Evolutionary conservation across 371 early-diverging fungal genomes (phyloP).

Genomic region (Basidiobolus meristosporus): DNA sequence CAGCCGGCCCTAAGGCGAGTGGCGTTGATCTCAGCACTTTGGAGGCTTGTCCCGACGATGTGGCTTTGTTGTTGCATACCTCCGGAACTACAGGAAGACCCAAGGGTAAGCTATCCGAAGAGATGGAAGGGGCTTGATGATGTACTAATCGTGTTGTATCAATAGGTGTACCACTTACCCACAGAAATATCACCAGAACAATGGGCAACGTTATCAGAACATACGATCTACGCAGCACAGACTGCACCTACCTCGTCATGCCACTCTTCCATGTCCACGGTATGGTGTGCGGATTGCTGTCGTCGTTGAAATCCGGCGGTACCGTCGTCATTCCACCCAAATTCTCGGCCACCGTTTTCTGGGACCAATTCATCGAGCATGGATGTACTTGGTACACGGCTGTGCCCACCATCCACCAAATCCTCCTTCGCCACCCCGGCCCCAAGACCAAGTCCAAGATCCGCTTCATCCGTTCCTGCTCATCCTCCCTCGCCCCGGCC

Average conservation of each 20-base stretch:
- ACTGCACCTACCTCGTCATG: constrained; percentile 64
- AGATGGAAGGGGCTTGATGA: background rate
- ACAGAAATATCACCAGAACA: constrained; percentile 48
- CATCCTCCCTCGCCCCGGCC: constrained; percentile 59
- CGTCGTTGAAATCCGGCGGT: constrained; percentile 59
- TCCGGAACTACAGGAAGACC: constrained; percentile 71
- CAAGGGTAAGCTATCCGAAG: constrained; percentile 26
- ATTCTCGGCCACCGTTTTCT: constrained; percentile 64
- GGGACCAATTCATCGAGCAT: constrained; percentile 41
- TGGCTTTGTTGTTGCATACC: constrained; percentile 61
- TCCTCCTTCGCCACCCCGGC: constrained; percentile 33
- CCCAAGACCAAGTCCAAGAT: constrained; percentile 15
- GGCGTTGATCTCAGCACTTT: too few species aligned
- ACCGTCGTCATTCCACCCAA: constrained; percentile 56
- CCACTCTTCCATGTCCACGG: constrained; percentile 90
- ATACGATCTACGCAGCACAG: constrained; percentile 33
- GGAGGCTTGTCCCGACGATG: constrained; percentile 23
- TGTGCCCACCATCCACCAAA: constrained; percentile 85
- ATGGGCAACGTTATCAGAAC: constrained; percentile 53
- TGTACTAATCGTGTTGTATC: background rate
- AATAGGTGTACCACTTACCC: constrained; percentile 65
- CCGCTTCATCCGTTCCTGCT: constrained; percentile 75
- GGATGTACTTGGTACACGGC: constrained; percentile 61
- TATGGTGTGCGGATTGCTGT: constrained; percentile 52
- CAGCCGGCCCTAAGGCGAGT: too few species aligned